Evolutionary conservation across 2,329 filamentous ascomycete genomes (phyloP).

Genomic region (Hymenotorrendiella dingleyae): DNA sequence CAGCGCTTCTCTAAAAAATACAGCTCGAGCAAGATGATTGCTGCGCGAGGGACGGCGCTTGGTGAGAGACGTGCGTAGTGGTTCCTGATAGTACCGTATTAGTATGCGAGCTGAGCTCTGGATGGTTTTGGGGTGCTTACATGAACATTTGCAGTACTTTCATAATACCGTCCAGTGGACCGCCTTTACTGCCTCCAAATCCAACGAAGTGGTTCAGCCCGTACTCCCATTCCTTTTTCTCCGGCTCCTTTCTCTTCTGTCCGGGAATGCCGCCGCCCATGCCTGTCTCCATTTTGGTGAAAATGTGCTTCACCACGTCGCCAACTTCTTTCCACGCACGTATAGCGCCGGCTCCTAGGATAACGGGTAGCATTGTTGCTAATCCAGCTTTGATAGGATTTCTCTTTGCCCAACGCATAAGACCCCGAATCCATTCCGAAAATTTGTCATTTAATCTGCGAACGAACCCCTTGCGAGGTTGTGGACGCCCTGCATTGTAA

Average conservation of each 20-base stretch:
- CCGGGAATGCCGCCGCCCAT: slow-evolving; percentile 7
- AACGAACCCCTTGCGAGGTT: slow-evolving; percentile 22
- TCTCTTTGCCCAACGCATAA: slow-evolving; percentile 17
- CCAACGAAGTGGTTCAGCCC: slow-evolving; percentile 24
- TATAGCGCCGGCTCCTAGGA: slow-evolving; percentile 16
- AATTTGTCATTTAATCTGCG: slow-evolving; percentile 18
- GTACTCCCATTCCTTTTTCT: slow-evolving; percentile 17
- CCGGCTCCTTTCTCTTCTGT: background rate
- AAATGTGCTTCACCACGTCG: slow-evolving; percentile 3
- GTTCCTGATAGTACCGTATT: slow-evolving; percentile 17
- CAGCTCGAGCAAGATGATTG: slow-evolving; percentile 25
- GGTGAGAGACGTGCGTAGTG: slow-evolving; percentile 26
- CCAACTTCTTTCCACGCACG: slow-evolving; percentile 8
- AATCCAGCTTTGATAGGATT: slow-evolving; percentile 24
- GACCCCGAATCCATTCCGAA: slow-evolving; percentile 8
- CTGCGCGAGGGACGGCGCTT: slow-evolving; percentile 18
- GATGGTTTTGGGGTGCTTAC: slow-evolving; percentile 16
- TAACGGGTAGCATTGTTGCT: slow-evolving; percentile 19
- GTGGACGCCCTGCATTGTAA: slow-evolving; percentile 22
- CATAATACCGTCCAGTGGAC: slow-evolving; percentile 25
- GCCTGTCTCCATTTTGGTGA: slow-evolving; percentile 7
- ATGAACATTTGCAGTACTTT: slow-evolving; percentile 27
- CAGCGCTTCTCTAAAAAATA: slow-evolving; percentile 26
- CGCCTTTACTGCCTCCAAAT: slow-evolving; percentile 22
- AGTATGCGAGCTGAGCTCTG: background rate